phyloP scores from a whole-genome alignment of 371 early-diverging fungal genomes.

The Actinomortierella ambigua region DNA sequence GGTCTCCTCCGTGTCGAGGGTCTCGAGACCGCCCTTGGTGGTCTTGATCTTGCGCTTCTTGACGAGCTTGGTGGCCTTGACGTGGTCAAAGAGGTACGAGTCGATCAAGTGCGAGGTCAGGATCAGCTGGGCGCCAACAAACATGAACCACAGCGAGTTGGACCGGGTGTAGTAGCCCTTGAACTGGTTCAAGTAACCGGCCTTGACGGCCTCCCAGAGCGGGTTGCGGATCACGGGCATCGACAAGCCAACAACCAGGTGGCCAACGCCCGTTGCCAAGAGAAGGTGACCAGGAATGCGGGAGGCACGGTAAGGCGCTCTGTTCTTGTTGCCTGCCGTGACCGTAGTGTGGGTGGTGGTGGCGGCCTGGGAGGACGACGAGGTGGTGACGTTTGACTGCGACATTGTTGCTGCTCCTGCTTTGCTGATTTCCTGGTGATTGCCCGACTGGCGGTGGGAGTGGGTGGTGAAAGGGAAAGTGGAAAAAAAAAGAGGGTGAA shows the following conservation, averaged over 20 bases:
- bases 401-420: too few relatives aligned
- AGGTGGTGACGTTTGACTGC: too few relatives aligned
- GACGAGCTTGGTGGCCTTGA: not conserved
- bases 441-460: too few relatives aligned
- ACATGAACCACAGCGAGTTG: conserved; percentile 27
- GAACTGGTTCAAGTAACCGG: conserved; percentile 24
- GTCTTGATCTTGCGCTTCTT: too few relatives aligned
- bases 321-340: too few relatives aligned
- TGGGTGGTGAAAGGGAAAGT: too few relatives aligned
- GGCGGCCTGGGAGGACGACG: too few relatives aligned
- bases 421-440: too few relatives aligned
- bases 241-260: conserved; percentile 12
- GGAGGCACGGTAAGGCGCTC: conserved; percentile 24
- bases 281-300: conserved; percentile 35
- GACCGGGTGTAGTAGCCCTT: not conserved
- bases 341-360: too few relatives aligned
- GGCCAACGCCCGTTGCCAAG: conserved; percentile 12
- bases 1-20: too few relatives aligned
- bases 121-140: conserved; percentile 13
- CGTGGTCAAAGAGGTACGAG: conserved; percentile 17
- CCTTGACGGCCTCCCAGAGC: conserved; percentile 16
- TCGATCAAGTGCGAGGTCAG: conserved; percentile 16
- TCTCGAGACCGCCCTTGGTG: too few relatives aligned
- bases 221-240: conserved; percentile 4
- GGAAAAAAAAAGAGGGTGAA: too few relatives aligned